Evolutionary conservation across 345 rosid species (phyloP).

Genomic region (Hevea brasiliensis): DNA sequence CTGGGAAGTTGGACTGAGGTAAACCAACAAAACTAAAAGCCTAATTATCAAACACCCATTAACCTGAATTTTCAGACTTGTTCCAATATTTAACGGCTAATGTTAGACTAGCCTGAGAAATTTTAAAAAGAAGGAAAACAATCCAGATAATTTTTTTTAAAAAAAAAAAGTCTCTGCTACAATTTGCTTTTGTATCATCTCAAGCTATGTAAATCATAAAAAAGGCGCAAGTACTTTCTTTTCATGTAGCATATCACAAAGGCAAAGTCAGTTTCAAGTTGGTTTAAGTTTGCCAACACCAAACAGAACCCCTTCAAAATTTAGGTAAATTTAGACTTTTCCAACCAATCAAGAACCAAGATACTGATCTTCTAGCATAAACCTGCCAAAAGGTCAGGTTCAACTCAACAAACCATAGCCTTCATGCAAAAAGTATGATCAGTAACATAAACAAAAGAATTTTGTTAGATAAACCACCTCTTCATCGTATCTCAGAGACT

Average conservation of each 20-base stretch:
- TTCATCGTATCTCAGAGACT: constrained; percentile 86
- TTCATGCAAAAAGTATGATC: constrained; percentile 1
- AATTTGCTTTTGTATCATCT: neutral
- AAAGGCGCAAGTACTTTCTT: neutral
- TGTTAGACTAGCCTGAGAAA: constrained; percentile 1
- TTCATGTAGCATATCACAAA: constrained; percentile 1
- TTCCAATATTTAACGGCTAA: neutral
- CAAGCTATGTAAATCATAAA: neutral
- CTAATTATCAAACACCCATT: constrained; percentile 10
- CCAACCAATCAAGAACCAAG: constrained; percentile 5
- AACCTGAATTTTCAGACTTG: neutral
- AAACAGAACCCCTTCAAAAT: neutral
- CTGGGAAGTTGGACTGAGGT: constrained; percentile 9
- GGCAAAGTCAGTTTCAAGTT: constrained; percentile 8
- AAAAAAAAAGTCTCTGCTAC: neutral
- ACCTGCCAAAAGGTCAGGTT: neutral
- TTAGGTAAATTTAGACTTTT: neutral
- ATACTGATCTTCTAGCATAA: neutral
- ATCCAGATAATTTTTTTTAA: neutral
- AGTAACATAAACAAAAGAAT: neutral
- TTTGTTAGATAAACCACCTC: constrained; percentile 49
- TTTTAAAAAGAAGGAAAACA: neutral
- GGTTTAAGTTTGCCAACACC: neutral
- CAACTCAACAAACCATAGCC: constrained; percentile 11
- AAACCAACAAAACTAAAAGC: constrained; percentile 2